Percentiles rank a stretch among this genome's conserved stretches.
phyloP scores from a whole-genome alignment of 768 basidiomycete species.

The Tylopilus felleus region DNA sequence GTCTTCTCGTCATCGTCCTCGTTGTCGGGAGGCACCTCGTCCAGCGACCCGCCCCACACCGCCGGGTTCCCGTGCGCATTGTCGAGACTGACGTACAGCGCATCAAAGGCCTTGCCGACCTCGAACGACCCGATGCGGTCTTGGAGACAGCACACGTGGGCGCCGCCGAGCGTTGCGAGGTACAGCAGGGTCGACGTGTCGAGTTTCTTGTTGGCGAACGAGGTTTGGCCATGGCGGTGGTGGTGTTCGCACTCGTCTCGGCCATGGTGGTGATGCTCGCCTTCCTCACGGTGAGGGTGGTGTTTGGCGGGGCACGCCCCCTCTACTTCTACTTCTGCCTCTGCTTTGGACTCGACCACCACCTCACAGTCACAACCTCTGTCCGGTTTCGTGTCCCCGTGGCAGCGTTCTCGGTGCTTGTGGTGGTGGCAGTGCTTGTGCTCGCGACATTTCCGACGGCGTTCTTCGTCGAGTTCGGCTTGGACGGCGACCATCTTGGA shows the following conservation, averaged over 20 bases:
- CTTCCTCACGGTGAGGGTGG: neutral
- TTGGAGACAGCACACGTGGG: conserved; percentile 69
- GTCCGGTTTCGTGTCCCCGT: neutral
- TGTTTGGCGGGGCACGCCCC: neutral
- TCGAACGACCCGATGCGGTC: conserved; percentile 68
- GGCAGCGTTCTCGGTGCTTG: neutral
- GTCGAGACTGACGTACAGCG: conserved; percentile 64
- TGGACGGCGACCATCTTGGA: conserved; percentile 70
- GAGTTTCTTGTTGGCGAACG: conserved; percentile 57
- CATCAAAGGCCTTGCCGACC: conserved; percentile 85
- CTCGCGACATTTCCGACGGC: neutral
- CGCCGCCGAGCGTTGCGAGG: conserved; percentile 89
- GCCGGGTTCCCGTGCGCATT: conserved; percentile 48
- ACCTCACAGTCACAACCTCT: neutral
- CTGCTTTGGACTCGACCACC: no score
- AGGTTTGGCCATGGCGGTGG: neutral
- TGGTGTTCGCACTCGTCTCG: neutral
- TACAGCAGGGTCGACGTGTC: conserved; percentile 71
- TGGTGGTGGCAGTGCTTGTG: neutral
- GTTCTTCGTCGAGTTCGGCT: conserved; percentile 18
- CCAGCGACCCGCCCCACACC: conserved; percentile 45
- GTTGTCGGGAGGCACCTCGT: neutral
- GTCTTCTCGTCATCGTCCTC: neutral
- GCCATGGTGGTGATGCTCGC: neutral
- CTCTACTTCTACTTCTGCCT: neutral